phyloP scores from a whole-genome alignment of 148 eudicot genomes.

The Amaranthus palmeri region DNA sequence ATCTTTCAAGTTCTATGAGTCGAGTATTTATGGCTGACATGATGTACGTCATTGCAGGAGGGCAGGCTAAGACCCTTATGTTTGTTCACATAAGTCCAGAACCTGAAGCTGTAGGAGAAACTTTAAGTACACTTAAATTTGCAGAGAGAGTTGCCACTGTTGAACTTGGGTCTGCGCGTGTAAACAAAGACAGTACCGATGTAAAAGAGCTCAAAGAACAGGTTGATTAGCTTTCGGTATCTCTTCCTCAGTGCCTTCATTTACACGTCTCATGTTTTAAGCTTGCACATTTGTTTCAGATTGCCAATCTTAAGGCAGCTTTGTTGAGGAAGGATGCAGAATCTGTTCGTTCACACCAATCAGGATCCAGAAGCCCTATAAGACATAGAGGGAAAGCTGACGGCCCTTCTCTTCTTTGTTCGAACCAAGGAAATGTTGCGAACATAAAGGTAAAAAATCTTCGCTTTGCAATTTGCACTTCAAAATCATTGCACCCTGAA shows the following conservation, averaged over 20 bases:
- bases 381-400: constrained; percentile 30
- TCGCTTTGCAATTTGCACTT: not conserved
- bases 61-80: constrained; percentile 99
- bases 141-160: constrained; percentile 98
- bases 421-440: constrained; percentile 58
- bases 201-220: constrained; percentile 95
- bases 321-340: constrained; percentile 75
- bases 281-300: constrained; percentile 34
- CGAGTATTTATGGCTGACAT: not conserved
- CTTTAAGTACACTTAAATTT: constrained; percentile 91
- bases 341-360: constrained; percentile 34
- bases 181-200: constrained; percentile 75
- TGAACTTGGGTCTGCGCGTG: constrained; percentile 94
- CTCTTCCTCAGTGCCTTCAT: constrained; percentile 2
- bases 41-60: constrained; percentile 46
- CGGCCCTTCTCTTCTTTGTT: constrained; percentile 45
- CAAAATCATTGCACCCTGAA: not conserved
- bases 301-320: constrained; percentile 84
- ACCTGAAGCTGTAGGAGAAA: constrained; percentile 84
- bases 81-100: constrained; percentile 98
- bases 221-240: constrained; percentile 28
- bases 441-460: constrained; percentile 59
- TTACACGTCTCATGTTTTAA: constrained; percentile 8
- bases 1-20: not conserved
- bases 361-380: constrained; percentile 44